Percentiles rank a stretch among this genome's conserved stretches.
These are phyloP conservation scores for Globisporangium splendens DNA, from an alignment of 352 stramenopile species.

Conservation along the genomic window DNA sequence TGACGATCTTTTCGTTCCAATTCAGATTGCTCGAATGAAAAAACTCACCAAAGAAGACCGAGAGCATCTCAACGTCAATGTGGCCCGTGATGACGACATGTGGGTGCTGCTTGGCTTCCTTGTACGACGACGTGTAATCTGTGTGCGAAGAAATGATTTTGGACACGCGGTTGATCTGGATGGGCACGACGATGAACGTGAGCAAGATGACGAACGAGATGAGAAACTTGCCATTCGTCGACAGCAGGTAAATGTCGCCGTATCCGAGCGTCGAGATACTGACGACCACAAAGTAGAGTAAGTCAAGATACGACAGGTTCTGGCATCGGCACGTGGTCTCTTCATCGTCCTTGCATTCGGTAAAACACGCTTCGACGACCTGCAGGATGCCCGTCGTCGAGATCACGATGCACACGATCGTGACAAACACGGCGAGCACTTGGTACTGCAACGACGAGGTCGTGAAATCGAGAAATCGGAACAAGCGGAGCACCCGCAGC, in stretches of 20 bases:
- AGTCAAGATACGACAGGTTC: constrained; percentile 62
- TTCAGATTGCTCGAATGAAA: constrained; percentile 84
- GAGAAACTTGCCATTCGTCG: constrained; percentile 62
- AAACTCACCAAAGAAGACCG: constrained; percentile 77
- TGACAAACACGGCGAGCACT: constrained; percentile 55
- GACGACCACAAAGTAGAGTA: constrained; percentile 83
- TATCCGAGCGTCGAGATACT: constrained; percentile 85
- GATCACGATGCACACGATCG: constrained; percentile 68
- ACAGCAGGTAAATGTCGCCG: constrained; percentile 71
- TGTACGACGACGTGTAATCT: constrained; percentile 75
- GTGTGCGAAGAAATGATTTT: constrained; percentile 77
- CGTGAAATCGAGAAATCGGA: constrained; percentile 72
- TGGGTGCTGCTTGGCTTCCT: constrained; percentile 64
- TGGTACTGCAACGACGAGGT: constrained; percentile 71
- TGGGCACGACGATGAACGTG: constrained; percentile 78
- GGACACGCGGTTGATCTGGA: constrained; percentile 74
- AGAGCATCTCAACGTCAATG: constrained; percentile 58
- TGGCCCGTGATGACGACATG: constrained; percentile 75
- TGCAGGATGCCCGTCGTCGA: constrained; percentile 65
- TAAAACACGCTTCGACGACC: constrained; percentile 55
- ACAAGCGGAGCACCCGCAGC: constrained; percentile 64
- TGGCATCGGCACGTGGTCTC: constrained; percentile 38
- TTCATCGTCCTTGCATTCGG: constrained; percentile 18
- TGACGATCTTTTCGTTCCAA: constrained; percentile 80
- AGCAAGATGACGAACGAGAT: constrained; percentile 82